Conservation (phyloP, 257 asterid genomes). For the Solanum peruvianum region DNA sequence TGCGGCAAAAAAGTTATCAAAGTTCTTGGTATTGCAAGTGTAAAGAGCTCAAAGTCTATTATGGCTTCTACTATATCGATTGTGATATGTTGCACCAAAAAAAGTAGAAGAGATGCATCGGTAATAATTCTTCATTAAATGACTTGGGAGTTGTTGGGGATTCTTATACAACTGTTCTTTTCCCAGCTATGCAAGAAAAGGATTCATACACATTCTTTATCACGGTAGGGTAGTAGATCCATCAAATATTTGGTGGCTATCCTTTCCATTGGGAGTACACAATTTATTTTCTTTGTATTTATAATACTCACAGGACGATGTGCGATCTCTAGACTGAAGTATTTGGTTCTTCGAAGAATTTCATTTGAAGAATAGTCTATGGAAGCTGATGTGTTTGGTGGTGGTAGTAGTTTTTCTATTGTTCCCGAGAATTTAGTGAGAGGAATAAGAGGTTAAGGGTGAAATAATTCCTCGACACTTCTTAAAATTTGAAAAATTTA, state of each 20-base stretch:
- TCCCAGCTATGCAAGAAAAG: not conserved
- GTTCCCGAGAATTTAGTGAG: not conserved
- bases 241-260: not conserved
- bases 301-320: not conserved
- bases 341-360: not conserved
- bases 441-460: not conserved
- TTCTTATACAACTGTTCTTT: not conserved
- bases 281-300: not conserved
- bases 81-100: not conserved
- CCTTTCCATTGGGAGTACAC: not conserved
- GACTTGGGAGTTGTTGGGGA: not conserved
- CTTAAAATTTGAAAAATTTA: not conserved
- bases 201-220: not conserved
- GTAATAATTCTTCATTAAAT: not conserved
- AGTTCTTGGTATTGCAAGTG: not conserved
- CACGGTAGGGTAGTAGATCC: not conserved
- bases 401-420: not conserved
- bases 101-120: not conserved
- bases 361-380: not conserved
- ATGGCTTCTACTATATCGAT: not conserved
- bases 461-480: not conserved
- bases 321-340: not conserved
- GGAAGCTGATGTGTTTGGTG: not conserved
- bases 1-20: not conserved
- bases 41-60: not conserved